A percentile compares a stretch with the other conserved stretches of the same genome.
Conservation (phyloP, 192 early-diverging fungal genomes). For the Mortierella antarctica region DNA sequence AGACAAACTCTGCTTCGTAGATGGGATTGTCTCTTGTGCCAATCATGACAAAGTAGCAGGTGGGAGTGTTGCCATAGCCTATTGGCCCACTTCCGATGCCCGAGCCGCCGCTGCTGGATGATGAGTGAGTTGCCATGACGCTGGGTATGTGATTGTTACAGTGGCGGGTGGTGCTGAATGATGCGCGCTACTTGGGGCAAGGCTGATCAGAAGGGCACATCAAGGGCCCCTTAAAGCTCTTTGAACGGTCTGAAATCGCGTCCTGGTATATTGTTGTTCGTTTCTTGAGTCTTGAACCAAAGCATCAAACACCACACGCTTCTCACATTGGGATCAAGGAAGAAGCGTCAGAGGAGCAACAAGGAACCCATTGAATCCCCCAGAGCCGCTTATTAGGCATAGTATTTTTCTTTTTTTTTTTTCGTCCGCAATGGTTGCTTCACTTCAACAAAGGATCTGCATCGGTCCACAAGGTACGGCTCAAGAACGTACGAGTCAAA, state of each 20-base stretch:
- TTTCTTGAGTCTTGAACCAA: too few relatives aligned
- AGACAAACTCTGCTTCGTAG: constrained; percentile 91
- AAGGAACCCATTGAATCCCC: background rate
- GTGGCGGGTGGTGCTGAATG: background rate
- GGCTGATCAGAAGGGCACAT: background rate
- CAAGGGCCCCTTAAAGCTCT: background rate
- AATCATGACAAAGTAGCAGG: constrained; percentile 93
- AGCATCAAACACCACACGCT: too few relatives aligned
- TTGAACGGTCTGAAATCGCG: background rate
- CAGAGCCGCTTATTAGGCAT: background rate
- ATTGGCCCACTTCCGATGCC: constrained; percentile 38
- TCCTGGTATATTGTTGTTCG: background rate
- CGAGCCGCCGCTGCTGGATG: constrained; percentile 48
- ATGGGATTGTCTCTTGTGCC: constrained; percentile 95
- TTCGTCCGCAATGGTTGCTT: constrained; percentile 5
- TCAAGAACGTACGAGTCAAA: background rate
- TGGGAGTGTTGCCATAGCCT: constrained; percentile 32
- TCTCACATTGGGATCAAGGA: too few relatives aligned
- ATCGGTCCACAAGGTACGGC: constrained; percentile 35
- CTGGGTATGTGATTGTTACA: background rate
- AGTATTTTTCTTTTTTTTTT: constrained; percentile 1
- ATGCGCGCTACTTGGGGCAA: background rate
- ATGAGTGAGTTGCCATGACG: constrained; percentile 49
- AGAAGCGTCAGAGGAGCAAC: too few relatives aligned
- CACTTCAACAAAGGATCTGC: constrained; percentile 46